A percentile compares a stretch with the other conserved stretches of the same genome.
phyloP scores from a whole-genome alignment of 176 grass and related monocot species.

The Miscanthus lutarioriparius region DNA sequence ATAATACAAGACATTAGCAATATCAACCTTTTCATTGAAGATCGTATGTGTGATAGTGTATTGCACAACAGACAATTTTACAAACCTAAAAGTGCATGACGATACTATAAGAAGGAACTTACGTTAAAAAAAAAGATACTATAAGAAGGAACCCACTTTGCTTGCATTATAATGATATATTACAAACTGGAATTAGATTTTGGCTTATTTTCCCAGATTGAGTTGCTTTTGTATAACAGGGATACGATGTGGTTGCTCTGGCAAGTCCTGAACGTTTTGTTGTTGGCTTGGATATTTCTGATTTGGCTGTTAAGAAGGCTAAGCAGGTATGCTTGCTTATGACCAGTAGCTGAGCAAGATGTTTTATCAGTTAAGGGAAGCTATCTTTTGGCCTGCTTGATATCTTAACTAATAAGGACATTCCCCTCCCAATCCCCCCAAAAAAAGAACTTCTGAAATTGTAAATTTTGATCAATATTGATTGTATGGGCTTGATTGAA shows the following conservation, averaged over 20 bases:
- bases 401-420: neutral
- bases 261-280: conserved; percentile 70
- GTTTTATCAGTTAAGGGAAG: conserved; percentile 7
- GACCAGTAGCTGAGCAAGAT: conserved; percentile 6
- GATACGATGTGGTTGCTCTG: conserved; percentile 77
- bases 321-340: conserved; percentile 64
- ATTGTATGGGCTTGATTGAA: neutral
- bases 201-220: neutral
- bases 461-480: neutral
- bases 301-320: conserved; percentile 60
- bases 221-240: conserved; percentile 52
- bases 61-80: neutral
- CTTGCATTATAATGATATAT: neutral
- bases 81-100: neutral
- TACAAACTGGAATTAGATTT: too few relatives aligned
- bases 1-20: neutral
- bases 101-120: neutral
- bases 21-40: conserved; percentile 8
- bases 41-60: neutral
- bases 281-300: conserved; percentile 81
- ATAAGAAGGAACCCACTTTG: neutral
- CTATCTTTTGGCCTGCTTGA: neutral
- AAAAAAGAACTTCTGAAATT: neutral
- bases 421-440: neutral
- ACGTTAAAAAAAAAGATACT: too few relatives aligned